A percentile compares a stretch with the other conserved stretches of the same genome.
These are phyloP conservation scores for Scleroderma citrinum DNA, from an alignment of 768 basidiomycete species.

Conservation along the genomic window DNA sequence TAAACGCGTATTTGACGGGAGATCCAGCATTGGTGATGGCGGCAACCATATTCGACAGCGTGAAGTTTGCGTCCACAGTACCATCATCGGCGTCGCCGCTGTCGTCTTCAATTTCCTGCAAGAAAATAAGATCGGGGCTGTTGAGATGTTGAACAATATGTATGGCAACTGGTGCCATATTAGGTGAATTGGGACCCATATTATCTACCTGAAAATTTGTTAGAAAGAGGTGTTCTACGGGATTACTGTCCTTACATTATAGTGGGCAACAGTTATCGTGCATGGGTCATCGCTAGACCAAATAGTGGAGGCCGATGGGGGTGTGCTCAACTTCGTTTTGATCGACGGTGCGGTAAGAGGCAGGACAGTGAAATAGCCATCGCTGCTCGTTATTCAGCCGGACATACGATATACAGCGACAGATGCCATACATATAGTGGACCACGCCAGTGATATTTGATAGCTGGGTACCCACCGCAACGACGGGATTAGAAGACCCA, in stretches of 20 bases:
- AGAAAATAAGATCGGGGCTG: slow-evolving; percentile 53
- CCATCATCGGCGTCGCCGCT: slow-evolving; percentile 49
- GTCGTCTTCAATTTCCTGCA: slow-evolving; percentile 64
- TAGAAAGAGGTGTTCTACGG: background rate
- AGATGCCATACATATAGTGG: slow-evolving; percentile 40
- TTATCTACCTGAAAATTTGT: slow-evolving; percentile 44
- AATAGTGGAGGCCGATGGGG: slow-evolving; percentile 36
- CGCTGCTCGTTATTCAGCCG: slow-evolving; percentile 14
- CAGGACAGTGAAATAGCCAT: slow-evolving; percentile 51
- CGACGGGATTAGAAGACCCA: slow-evolving; percentile 42
- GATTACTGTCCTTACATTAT: slow-evolving; percentile 39
- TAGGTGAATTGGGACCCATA: slow-evolving; percentile 42
- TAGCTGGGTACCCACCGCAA: slow-evolving; percentile 41
- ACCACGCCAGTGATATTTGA: slow-evolving; percentile 52
- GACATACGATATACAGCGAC: background rate
- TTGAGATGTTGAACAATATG: slow-evolving; percentile 47
- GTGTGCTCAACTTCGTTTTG: slow-evolving; percentile 31
- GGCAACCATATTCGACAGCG: slow-evolving; percentile 41
- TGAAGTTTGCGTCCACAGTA: slow-evolving; percentile 46
- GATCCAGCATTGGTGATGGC: slow-evolving; percentile 39
- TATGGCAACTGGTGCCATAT: slow-evolving; percentile 42
- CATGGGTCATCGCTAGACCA: slow-evolving; percentile 33
- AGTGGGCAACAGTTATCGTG: slow-evolving; percentile 50
- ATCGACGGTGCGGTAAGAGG: slow-evolving; percentile 51
- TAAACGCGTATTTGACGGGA: slow-evolving; percentile 42